Percentiles rank a stretch among this genome's conserved stretches.
Conservation (phyloP, 495 filamentous ascomycete genomes). For the Trichoderma orchidacearum region DNA sequence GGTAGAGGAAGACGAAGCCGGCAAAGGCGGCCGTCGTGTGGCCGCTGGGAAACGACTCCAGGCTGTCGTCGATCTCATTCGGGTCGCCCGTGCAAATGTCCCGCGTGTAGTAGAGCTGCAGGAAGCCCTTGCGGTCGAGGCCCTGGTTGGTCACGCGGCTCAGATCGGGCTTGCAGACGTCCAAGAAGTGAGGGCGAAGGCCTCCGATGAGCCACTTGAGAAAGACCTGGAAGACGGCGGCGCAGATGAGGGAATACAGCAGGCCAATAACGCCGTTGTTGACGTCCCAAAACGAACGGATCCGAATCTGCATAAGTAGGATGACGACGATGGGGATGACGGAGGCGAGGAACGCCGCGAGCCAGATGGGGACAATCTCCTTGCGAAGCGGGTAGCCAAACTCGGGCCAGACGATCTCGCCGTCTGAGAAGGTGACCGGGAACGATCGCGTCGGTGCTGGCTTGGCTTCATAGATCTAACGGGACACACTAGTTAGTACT, state of each 20-base stretch:
- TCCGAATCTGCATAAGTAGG: constrained; percentile 42
- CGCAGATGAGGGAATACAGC: constrained; percentile 44
- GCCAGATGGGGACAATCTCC: constrained; percentile 49
- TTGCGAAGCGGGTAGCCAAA: constrained; percentile 48
- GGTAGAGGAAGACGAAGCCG: constrained; percentile 39
- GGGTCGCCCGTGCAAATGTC: constrained; percentile 29
- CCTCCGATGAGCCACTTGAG: constrained; percentile 45
- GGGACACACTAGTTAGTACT: constrained; percentile 3
- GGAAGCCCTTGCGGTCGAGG: constrained; percentile 22
- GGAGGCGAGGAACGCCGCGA: constrained; percentile 38
- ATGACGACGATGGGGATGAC: constrained; percentile 45
- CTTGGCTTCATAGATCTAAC: constrained; percentile 39
- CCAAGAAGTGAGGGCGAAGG: constrained; percentile 44
- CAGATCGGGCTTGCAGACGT: constrained; percentile 40
- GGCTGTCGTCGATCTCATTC: constrained; percentile 28
- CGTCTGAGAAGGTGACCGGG: constrained; percentile 42
- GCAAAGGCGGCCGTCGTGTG: constrained; percentile 46
- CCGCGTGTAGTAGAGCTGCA: constrained; percentile 31
- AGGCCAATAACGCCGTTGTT: constrained; percentile 50
- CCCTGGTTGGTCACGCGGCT: constrained; percentile 13
- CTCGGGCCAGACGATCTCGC: constrained; percentile 44
- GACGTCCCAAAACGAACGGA: constrained; percentile 52
- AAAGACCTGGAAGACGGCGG: constrained; percentile 42
- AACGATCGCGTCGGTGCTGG: constrained; percentile 44
- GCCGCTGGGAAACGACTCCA: constrained; percentile 48